These are phyloP conservation scores for Funneliformis geosporum DNA, from an alignment of 192 early-diverging fungal genomes.

Conservation along the genomic window DNA sequence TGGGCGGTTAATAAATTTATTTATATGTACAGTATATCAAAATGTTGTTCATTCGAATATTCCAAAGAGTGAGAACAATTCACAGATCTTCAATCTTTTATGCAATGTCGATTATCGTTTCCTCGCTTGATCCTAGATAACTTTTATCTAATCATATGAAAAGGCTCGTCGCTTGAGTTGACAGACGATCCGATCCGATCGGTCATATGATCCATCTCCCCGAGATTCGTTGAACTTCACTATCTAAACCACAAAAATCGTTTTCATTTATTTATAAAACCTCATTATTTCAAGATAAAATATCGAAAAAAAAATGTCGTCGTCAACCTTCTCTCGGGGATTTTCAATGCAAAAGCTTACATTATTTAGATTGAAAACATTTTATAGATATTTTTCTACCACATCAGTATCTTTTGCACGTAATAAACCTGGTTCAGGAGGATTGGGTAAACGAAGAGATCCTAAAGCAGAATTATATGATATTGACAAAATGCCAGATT, in stretches of 20 bases:
- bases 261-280: no score
- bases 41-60: neutral
- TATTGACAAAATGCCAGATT: slow-evolving; percentile 51
- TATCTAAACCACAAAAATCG: neutral
- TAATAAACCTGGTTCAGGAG: no score
- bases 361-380: neutral
- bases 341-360: neutral
- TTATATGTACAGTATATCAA: no score
- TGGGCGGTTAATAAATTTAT: no score
- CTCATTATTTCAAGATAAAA: no score
- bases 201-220: no score
- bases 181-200: no score
- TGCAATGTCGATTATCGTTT: neutral
- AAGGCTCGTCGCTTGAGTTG: no score
- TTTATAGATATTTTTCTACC: neutral
- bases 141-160: no score
- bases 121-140: no score
- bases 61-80: neutral
- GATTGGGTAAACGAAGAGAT: neutral
- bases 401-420: neutral
- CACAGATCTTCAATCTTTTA: neutral
- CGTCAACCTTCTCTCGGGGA: no score
- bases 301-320: neutral
- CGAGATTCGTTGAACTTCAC: no score
- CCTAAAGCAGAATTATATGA: slow-evolving; percentile 32